Evolutionary conservation across 192 early-diverging fungal genomes (phyloP), one percentile per base, ranked within the genome.

Genomic region (Coemansia sp.): DNA sequence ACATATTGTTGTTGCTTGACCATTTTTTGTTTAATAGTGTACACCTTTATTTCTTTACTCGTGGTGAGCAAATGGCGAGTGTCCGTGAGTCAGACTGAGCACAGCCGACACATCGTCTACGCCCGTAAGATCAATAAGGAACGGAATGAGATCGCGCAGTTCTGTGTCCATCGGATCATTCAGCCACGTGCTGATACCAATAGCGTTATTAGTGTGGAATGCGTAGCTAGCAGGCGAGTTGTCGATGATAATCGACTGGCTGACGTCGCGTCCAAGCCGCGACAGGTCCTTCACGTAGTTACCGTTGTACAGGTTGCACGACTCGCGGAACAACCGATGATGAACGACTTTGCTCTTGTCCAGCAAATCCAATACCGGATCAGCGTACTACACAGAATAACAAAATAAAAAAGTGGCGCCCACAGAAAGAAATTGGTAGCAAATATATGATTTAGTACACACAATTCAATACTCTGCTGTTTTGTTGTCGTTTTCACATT

Each of bases 251-350:
- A 98, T 94, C 2, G 91, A 88, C 65, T 91, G 85, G 32, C 84
- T 88, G 33, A 99, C 72, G 50, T 94, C 88, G 26, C 96, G 89
- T 21, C 97, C 95, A 52, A 98, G 87, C 77, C 90, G 88, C 64
- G 89, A 91, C 39, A 99, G 78, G 72, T 98, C 96, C 90, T 99
- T 99, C 66, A 98, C 95, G 73, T 99, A 98, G 80, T 94, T 96
- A 49, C 97, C 97, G 62, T 92, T 95, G 86, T 96, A 91, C 72
- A 96, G 88, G 42, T 91, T 89, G 82, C 97, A 99, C 19, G 94
- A 90, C 70, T 99, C 97, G 68, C 97, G 90, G 88, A 97, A 99
- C 44, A 99, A 80, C 55, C 97, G 87, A 78, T 98, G 96, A 64
- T 91, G 91, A 9, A 99, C 90, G 7, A 95, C 94, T 58, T 85